Evolutionary conservation across 2,329 filamentous ascomycete species (phyloP), one percentile per base, ranked within the genome.

Genomic region (Pyrenochaeta sp.): DNA sequence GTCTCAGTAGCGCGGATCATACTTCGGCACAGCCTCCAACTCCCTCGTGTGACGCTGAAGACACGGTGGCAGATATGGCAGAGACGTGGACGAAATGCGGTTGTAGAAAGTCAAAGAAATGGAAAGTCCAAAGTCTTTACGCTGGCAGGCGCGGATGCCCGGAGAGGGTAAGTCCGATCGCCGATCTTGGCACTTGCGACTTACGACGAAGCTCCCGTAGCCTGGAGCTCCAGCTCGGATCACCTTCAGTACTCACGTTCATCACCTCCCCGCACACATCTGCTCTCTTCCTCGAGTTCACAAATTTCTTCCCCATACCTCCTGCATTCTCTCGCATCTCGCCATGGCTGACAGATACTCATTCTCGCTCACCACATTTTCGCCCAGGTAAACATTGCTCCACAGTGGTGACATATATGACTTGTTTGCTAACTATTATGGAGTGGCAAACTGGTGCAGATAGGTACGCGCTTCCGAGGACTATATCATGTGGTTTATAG

Each of bases 281-380:
- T 40, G 36, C 21, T 51, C 23, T 45, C 48, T 23, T 43, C 40
- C 30, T 41, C 35, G 43, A 42, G 42, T 39, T 39, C 44, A 40
- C 45, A 17, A 39, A 35, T 41, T 43, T 39, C 42, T 43, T 11
- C 37, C 15, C 45, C 32, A 45, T 52, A 40, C 37, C 12, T 36
- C 14, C 33, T 42, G 18, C 27, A 46, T 21, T 18, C 31, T 45
- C 15, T 47, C 45, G 42, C 37, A 56, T 35, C 35, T 60, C 66
- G 63, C 66, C 76, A 99, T 99, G 94, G 94, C 95, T 75, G 95
- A 99, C 81, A 87, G 95, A 83, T 99, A 99, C 81, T 97, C 94
- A 50, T 99, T 99, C 88, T 99, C 95, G 56, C 86, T 99, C 77
- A 99, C 95, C 63, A 99, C 95, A 64, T 99, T 99, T 89, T 98